These are phyloP conservation scores for Musa beccarii DNA, from an alignment of 176 grass and related monocot genomes.

Conservation along the genomic window DNA sequence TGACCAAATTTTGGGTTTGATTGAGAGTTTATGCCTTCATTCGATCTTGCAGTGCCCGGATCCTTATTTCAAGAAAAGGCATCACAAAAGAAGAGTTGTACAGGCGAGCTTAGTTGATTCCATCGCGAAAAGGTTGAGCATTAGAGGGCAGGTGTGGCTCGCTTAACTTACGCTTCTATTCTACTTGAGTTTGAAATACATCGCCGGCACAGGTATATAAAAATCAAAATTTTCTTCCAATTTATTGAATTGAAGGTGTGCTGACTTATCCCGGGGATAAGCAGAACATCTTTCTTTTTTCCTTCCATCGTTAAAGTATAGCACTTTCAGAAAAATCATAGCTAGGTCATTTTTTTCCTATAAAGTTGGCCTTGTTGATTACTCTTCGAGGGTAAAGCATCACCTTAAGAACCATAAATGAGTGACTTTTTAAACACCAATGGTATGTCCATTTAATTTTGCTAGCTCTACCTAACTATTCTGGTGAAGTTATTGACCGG, in stretches of 20 bases:
- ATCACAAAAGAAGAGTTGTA: constrained; percentile 94
- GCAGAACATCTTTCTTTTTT: not conserved
- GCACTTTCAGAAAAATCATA: not conserved
- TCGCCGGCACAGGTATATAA: not conserved
- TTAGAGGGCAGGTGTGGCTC: constrained; percentile 53
- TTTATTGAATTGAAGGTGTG: not conserved
- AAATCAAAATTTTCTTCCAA: not conserved
- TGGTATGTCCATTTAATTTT: not conserved
- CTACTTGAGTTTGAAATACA: not conserved
- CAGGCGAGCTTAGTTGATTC: constrained; percentile 59
- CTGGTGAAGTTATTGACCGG: too few species aligned
- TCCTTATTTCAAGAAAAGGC: constrained; percentile 89
- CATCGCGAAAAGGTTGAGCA: constrained; percentile 61
- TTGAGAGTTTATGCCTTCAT: not conserved
- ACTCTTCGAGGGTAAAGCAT: not conserved
- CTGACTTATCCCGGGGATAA: not conserved
- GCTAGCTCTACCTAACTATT: not conserved
- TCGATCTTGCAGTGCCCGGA: constrained; percentile 64
- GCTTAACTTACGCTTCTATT: not conserved
- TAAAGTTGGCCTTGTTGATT: too few species aligned
- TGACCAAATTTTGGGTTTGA: not conserved
- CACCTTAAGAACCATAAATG: not conserved
- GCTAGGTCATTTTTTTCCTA: too few species aligned
- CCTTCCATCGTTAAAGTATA: not conserved
- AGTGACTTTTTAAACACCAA: not conserved